phyloP scores from a whole-genome alignment of 75 land plant species.

The Pinus tabuliformis region DNA sequence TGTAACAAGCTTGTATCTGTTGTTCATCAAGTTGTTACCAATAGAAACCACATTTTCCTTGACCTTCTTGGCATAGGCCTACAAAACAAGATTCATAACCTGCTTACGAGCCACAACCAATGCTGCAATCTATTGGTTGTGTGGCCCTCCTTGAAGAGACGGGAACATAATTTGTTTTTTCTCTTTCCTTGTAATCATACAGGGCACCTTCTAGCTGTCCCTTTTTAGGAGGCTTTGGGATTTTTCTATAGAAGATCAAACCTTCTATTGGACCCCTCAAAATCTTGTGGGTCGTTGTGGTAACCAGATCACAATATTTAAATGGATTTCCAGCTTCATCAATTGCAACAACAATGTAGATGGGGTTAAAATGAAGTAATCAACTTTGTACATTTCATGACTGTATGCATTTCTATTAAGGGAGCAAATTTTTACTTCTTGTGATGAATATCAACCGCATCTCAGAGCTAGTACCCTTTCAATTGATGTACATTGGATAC shows the following conservation, averaged over 20 bases:
- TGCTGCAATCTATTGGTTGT: slow-evolving; percentile 90
- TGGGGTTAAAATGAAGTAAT: background rate
- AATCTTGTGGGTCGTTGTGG: slow-evolving; percentile 92
- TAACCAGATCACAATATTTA: slow-evolving; percentile 81
- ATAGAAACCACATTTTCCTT: too few species aligned
- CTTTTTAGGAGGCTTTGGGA: slow-evolving; percentile 84
- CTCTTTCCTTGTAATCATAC: slow-evolving; percentile 83
- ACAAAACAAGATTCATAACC: too few species aligned
- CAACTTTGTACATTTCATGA: background rate
- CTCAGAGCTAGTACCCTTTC: background rate
- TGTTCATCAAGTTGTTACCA: too few species aligned
- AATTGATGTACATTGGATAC: background rate
- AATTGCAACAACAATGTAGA: background rate
- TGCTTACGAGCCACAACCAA: slow-evolving; percentile 72
- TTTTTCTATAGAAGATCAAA: slow-evolving; percentile 85
- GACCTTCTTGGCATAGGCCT: too few species aligned
- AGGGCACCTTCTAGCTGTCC: slow-evolving; percentile 73
- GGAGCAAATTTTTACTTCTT: too few species aligned
- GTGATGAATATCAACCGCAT: too few species aligned
- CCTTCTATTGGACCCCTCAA: slow-evolving; percentile 82
- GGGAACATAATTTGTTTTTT: slow-evolving; percentile 87
- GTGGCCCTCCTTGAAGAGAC: slow-evolving; percentile 85
- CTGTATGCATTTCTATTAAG: background rate
- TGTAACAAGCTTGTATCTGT: too few species aligned
- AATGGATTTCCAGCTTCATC: slow-evolving; percentile 77